Percentiles rank a stretch among this genome's conserved stretches.
Evolutionary conservation across 2,329 filamentous ascomycete genomes (phyloP).

Genomic region (Penicillium polonicum): DNA sequence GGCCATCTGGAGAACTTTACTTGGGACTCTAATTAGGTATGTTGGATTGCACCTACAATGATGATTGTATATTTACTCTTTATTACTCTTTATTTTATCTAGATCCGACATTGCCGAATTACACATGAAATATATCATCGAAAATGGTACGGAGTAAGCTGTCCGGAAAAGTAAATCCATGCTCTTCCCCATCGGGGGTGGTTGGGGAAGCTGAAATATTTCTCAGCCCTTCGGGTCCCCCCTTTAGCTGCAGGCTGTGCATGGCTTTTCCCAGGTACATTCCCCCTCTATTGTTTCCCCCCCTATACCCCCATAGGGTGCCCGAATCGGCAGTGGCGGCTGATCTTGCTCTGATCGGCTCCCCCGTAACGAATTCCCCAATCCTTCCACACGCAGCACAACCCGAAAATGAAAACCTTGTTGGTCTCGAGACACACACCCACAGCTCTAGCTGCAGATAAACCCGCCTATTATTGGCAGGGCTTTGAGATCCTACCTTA

Average conservation of each 20-base stretch:
- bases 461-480: constrained; percentile 14
- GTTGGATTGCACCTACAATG: neutral
- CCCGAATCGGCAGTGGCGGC: constrained; percentile 23
- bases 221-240: constrained; percentile 5
- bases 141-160: neutral
- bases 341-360: constrained; percentile 21
- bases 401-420: constrained; percentile 7
- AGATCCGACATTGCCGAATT: neutral
- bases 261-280: constrained; percentile 17
- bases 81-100: neutral
- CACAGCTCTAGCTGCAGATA: constrained; percentile 10
- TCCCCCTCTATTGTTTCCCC: neutral
- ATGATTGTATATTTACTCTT: neutral
- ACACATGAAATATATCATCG: neutral
- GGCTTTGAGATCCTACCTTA: constrained; percentile 16
- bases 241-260: constrained; percentile 13
- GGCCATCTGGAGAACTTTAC: neutral
- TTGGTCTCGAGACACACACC: constrained; percentile 15
- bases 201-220: neutral
- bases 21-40: neutral
- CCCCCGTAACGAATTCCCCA: constrained; percentile 14
- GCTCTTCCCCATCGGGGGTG: neutral
- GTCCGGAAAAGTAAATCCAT: neutral
- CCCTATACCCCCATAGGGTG: constrained; percentile 9
- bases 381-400: constrained; percentile 12